These are phyloP conservation scores for Cystobasidiaceae sp. DNA, from an alignment of 1,284 basidiomycete genomes.

Conservation along the genomic window DNA sequence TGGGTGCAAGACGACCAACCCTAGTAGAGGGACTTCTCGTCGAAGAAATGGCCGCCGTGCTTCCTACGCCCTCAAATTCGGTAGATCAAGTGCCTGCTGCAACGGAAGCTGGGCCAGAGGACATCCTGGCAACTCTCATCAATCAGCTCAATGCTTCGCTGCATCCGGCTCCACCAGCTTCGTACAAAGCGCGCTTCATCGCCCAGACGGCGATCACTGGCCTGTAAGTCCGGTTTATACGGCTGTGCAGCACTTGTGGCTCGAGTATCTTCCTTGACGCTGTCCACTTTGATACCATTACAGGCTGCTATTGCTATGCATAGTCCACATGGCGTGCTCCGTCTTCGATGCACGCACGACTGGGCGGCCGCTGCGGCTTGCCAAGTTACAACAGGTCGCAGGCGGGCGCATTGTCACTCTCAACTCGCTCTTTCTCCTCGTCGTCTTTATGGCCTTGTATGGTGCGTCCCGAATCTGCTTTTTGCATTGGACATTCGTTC, in stretches of 20 bases:
- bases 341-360: background rate
- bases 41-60: no score
- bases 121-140: background rate
- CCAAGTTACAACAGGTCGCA: background rate
- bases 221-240: background rate
- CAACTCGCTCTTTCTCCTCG: background rate
- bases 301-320: background rate
- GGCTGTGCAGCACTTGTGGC: background rate
- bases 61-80: no score
- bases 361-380: background rate
- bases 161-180: background rate
- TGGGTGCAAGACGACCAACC: no score
- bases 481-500: background rate
- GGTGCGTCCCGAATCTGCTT: no score
- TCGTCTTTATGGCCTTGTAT: background rate
- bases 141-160: background rate
- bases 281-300: no score
- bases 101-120: background rate
- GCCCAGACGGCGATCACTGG: background rate
- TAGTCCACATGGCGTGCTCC: background rate
- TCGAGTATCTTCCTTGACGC: background rate
- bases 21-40: no score
- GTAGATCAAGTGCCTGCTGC: background rate
- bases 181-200: background rate
- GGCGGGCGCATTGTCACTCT: background rate